Percentiles rank a stretch among this genome's conserved stretches.
phyloP scores from a whole-genome alignment of 179 eudicot species.

The Gypsophila paniculata region DNA sequence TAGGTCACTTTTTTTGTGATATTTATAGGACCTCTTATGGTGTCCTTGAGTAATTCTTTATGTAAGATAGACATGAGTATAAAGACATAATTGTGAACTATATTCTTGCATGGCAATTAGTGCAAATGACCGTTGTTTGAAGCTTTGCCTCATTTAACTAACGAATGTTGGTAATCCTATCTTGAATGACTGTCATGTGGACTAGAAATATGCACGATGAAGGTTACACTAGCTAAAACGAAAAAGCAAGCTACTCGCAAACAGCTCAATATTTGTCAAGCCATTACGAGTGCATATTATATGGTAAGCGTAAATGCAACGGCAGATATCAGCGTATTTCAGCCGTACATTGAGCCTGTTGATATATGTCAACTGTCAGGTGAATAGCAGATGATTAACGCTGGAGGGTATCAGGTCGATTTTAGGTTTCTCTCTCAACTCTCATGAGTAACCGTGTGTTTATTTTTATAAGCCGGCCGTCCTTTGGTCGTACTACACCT shows the following conservation, averaged over 20 bases:
- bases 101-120: neutral
- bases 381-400: no score
- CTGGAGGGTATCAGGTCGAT: no score
- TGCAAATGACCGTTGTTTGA: neutral
- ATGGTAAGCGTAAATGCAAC: neutral
- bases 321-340: neutral
- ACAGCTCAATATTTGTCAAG: slow-evolving; percentile 5
- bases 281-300: neutral
- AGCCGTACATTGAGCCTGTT: neutral
- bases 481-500: no score
- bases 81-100: neutral
- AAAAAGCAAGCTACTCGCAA: neutral
- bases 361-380: no score
- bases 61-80: neutral
- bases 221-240: no score
- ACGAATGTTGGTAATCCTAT: neutral
- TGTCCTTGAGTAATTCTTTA: neutral
- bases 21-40: neutral
- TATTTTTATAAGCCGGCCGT: no score
- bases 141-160: neutral
- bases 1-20: neutral
- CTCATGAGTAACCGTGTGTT: no score
- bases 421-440: no score
- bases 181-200: no score
- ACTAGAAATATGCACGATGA: no score